phyloP scores from a whole-genome alignment of 1,139 yeast species.

The Geotrichum europaeum region DNA sequence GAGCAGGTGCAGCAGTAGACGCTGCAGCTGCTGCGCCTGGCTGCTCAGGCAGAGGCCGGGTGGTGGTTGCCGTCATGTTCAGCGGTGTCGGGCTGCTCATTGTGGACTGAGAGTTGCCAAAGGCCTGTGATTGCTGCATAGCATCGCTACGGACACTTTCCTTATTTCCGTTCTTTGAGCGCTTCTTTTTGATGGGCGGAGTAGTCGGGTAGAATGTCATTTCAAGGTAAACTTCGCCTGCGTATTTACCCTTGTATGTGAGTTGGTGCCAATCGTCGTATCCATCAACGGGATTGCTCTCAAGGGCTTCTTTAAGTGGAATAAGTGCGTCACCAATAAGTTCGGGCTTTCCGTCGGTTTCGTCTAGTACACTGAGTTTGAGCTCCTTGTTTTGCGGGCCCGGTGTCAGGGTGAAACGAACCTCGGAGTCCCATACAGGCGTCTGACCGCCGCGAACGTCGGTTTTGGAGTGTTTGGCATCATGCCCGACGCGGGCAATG shows the following conservation, averaged over 20 bases:
- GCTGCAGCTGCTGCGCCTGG: conserved; percentile 3
- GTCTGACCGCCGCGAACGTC: conserved; percentile 85
- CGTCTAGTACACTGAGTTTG: conserved; percentile 75
- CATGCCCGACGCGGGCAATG: conserved; percentile 71
- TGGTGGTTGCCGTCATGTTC: not conserved
- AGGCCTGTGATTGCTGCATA: not conserved
- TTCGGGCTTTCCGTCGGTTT: conserved; percentile 78
- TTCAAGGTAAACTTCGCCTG: conserved; percentile 85
- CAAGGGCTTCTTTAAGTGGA: conserved; percentile 65
- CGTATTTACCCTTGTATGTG: conserved; percentile 61
- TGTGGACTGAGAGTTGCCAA: not conserved
- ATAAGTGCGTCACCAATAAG: conserved; percentile 78
- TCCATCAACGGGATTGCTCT: conserved; percentile 59
- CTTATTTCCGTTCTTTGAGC: not conserved
- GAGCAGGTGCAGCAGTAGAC: not conserved
- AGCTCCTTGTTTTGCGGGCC: conserved; percentile 44
- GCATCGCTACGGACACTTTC: not conserved
- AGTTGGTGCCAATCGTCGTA: conserved; percentile 83
- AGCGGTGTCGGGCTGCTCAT: not conserved
- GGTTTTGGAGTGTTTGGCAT: conserved; percentile 67
- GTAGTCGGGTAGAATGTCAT: conserved; percentile 75
- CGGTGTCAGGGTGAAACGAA: conserved; percentile 57
- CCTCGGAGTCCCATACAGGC: conserved; percentile 79
- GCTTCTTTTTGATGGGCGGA: not conserved
- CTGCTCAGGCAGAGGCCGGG: conserved; percentile 11